A percentile compares a stretch with the other conserved stretches of the same genome.
Evolutionary conservation across 2,329 filamentous ascomycete species (phyloP).

Genomic region (Elsinoe fawcettii): DNA sequence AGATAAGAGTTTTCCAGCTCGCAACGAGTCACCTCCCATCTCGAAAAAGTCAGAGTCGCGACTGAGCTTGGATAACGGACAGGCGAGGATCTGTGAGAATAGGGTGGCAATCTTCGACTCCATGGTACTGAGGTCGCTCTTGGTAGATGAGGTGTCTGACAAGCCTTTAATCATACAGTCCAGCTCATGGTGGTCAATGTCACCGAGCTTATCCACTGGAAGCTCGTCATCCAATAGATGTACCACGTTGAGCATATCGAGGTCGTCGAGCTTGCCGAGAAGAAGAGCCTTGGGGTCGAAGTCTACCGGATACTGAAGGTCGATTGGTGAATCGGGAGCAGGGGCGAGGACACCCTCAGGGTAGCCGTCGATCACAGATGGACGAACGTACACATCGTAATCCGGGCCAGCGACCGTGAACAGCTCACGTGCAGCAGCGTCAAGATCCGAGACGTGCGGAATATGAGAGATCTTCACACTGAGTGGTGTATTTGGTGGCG

Average conservation of each 20-base stretch:
- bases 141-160: slow-evolving; percentile 21
- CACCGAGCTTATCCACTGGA: slow-evolving; percentile 22
- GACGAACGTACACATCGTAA: slow-evolving; percentile 24
- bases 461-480: slow-evolving; percentile 34
- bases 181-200: slow-evolving; percentile 22
- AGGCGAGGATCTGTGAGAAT: slow-evolving; percentile 41
- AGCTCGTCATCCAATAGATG: slow-evolving; percentile 24
- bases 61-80: slow-evolving; percentile 34
- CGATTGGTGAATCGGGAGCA: slow-evolving; percentile 9
- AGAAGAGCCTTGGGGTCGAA: slow-evolving; percentile 19
- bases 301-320: slow-evolving; percentile 13
- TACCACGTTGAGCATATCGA: slow-evolving; percentile 25
- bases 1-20: slow-evolving; percentile 47
- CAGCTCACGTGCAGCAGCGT: slow-evolving; percentile 15
- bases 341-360: slow-evolving; percentile 31
- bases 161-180: slow-evolving; percentile 15
- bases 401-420: slow-evolving; percentile 15
- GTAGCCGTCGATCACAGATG: slow-evolving; percentile 23
- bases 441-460: slow-evolving; percentile 24
- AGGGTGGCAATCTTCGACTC: slow-evolving; percentile 37
- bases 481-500: slow-evolving; percentile 42
- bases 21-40: slow-evolving; percentile 48
- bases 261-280: slow-evolving; percentile 22
- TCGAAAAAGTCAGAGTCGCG: slow-evolving; percentile 44
- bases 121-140: slow-evolving; percentile 21